Base-by-base conservation (phyloP, 2,329 filamentous ascomycete species). In the Pezicula rhizophila region DNA sequence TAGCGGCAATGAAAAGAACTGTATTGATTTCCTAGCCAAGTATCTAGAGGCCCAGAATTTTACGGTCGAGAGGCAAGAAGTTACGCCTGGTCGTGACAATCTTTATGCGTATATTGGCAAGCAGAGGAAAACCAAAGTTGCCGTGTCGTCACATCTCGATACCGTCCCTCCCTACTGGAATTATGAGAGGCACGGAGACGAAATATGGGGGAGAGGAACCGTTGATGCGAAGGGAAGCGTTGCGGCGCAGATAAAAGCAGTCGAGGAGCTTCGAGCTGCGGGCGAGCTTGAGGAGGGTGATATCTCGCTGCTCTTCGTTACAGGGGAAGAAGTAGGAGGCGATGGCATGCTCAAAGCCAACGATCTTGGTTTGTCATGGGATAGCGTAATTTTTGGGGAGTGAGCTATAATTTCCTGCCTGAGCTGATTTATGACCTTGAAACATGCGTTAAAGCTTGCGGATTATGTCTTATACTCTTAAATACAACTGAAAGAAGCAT, bases 351-450 rank as follows among this genome's bases (percentile, higher is more conserved):
- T 66, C 45, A 60, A 66, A 44, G 74, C 82, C 18, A 71, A 82
- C 59, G 63, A 69, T 5, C 63, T 79, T 38, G 64, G 70, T 45
- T 53, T 75, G 56, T 61, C 48, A 15, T 84, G 81, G 72, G 76
- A 84, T 31, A 81, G 89, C 3, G 83, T 89, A 59, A 86, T 93
- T 60, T 97, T 96, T 62, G 92, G 93, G 37, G 93, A 99, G 66
- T 23, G 23, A 23, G 23, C 6, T 23, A 18, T 18, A 18, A 18
- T 7, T 7, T 23, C 23, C 23, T 23, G 6, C 6, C 23, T 23
- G 23, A 1, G 5, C 23, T 23, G 23, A 23, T 23, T 23, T 23
- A 23, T 23, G 23, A 23, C 3, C 23, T 23, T 23, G 23, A 5
- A 23, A 5, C 3, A 23, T 23, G 6, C 6, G 23, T 23, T 5